Conservation (phyloP, 352 stramenopile species). For the Phytophthora sansomeana region DNA sequence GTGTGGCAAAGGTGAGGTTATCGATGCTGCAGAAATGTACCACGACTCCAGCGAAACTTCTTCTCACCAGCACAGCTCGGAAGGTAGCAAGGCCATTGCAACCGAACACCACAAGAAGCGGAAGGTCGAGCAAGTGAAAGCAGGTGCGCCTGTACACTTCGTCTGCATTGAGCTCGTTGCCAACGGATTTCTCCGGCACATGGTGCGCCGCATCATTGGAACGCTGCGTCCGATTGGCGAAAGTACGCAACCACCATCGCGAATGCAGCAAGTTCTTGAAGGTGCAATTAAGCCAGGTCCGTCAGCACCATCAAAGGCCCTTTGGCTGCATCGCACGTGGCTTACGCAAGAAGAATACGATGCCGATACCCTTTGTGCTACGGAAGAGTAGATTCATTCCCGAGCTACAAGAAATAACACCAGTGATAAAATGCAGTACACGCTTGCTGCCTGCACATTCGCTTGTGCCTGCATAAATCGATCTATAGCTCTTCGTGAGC, state of each 20-base stretch:
- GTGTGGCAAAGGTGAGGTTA: slow-evolving; percentile 64
- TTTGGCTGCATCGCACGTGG: slow-evolving; percentile 90
- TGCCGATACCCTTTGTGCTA: slow-evolving; percentile 38
- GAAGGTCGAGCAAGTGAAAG: slow-evolving; percentile 31
- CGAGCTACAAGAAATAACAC: background rate
- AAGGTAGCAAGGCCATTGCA: slow-evolving; percentile 19
- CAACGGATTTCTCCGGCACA: slow-evolving; percentile 88
- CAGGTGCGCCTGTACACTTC: slow-evolving; percentile 60
- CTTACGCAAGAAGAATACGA: slow-evolving; percentile 81
- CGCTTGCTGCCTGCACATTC: background rate
- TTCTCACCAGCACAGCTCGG: slow-evolving; percentile 16
- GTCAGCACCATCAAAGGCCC: slow-evolving; percentile 78
- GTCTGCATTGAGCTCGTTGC: slow-evolving; percentile 85
- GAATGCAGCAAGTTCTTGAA: slow-evolving; percentile 76
- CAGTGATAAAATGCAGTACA: background rate
- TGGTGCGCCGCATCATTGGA: slow-evolving; percentile 88
- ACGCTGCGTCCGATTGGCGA: slow-evolving; percentile 84
- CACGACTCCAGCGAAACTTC: slow-evolving; percentile 15
- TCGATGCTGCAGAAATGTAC: slow-evolving; percentile 53
- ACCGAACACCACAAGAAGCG: slow-evolving; percentile 52
- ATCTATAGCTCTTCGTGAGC: slow-evolving; percentile 68
- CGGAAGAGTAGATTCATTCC: slow-evolving; percentile 27
- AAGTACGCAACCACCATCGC: slow-evolving; percentile 56
- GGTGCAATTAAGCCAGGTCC: slow-evolving; percentile 60
- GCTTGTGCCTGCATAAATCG: slow-evolving; percentile 19